phyloP scores from a whole-genome alignment of 768 basidiomycete genomes.

The Neoboletus subvelutipes region DNA sequence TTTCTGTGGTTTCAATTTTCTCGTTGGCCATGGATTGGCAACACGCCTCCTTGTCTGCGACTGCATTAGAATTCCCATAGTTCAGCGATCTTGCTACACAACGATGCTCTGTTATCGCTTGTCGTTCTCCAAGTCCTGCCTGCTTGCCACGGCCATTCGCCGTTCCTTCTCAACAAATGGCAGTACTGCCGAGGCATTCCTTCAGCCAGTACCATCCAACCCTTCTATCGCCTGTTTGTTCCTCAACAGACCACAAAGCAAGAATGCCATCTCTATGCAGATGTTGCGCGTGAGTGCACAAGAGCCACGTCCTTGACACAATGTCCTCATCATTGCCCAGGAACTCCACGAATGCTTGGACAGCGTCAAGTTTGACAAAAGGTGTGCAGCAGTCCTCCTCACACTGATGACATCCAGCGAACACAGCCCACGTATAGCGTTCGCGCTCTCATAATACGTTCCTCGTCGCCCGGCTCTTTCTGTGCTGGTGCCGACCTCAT shows the following conservation, averaged over 20 bases:
- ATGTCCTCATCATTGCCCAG: slow-evolving; percentile 36
- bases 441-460: slow-evolving; percentile 81
- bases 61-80: no score
- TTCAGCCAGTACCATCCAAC: slow-evolving; percentile 52
- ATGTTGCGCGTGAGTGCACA: slow-evolving; percentile 58
- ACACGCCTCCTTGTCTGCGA: no score
- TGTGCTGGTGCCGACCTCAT: slow-evolving; percentile 90
- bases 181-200: slow-evolving; percentile 34
- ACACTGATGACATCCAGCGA: not conserved
- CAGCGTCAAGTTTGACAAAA: slow-evolving; percentile 62
- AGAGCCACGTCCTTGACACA: not conserved
- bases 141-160: slow-evolving; percentile 2
- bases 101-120: slow-evolving; percentile 8
- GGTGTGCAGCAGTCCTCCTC: slow-evolving; percentile 37
- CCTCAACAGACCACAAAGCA: slow-evolving; percentile 80
- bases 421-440: slow-evolving; percentile 41
- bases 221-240: slow-evolving; percentile 71
- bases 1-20: no score
- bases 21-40: no score
- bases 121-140: not conserved
- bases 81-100: no score
- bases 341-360: slow-evolving; percentile 72
- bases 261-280: slow-evolving; percentile 81
- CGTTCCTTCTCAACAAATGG: slow-evolving; percentile 23
- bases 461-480: slow-evolving; percentile 74